Evolutionary conservation across 768 basidiomycete species (phyloP), one percentile per base, ranked within the genome.

Genomic region (Sutorius australiensis): DNA sequence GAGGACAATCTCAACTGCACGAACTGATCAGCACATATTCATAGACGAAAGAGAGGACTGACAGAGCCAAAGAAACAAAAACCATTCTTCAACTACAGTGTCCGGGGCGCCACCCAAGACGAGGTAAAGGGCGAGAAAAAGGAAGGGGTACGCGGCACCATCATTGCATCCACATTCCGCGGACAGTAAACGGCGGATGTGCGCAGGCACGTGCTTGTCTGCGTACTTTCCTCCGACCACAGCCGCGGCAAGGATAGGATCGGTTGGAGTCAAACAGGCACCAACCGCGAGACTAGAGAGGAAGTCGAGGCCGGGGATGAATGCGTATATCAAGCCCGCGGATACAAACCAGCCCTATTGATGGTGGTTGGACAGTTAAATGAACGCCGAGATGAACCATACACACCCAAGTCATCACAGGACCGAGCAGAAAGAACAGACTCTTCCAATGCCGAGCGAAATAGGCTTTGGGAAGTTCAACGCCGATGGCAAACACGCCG

Each of bases 401-500:
- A 78, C 87, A 28, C 56, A 90, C 89, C 85, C 86, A 91, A 58
- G 87, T 80, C 89, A 92, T 91, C 28, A 89, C 81, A 8, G 89
- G 89, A 21, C 80, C 80, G 19, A 98, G 77, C 2, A 99, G 75
- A 69, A 92, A 92, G 47, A 88, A 78, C 4, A 99, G 64, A 59
- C 91, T 92, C 63, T 80, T 86, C 93, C 94, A 97, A 64, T 98
- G 97, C n/a, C 83, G 80, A 19, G 77, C 75, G 81, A 98, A 89
- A 72, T 98, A 99, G 5, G 90, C 90, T 73, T 94, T 93, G 21
- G 97, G 97, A 66, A 98, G 76, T 67, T 99, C 97, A 21, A 98
- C 97, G 14, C 97, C 97, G 49, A 99, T 92, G 8, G 95, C 95
- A 67, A 99, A 99, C 0, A 99, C 95, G 17, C 93, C 93, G 49